Evolutionary conservation across 805 yeast genomes (phyloP), one percentile per base, ranked within the genome.

Genomic region (Candida oleophila): DNA sequence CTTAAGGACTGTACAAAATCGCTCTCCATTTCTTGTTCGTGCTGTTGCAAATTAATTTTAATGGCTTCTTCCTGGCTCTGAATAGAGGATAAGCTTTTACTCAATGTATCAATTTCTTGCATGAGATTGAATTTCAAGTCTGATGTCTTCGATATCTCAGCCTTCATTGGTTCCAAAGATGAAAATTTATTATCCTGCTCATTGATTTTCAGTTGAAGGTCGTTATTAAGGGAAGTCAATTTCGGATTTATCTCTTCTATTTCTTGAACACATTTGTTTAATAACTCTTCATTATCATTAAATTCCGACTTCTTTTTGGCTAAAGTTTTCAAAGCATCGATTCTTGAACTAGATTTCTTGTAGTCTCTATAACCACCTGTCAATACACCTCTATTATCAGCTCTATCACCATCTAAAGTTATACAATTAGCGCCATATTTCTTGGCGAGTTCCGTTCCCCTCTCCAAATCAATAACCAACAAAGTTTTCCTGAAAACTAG

Each of bases 331-430:
- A 89, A 71, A 2, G 85, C 78, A 54, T 89, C 96, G 41, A 91
- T 65, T 55, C 95, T 76, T 0, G 42, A 39, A 16, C 21, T 15
- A 4, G 89, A 84, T 44, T 69, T 57, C 49, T 78, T 79, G 54
- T 74, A 78, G 55, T 88, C 94, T 54, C 87, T 78, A 56, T 78
- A 89, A 42, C 98, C 98, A 65, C 98, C 98, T 20, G 89, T 82
- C 39, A 94, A 64, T 1, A 86, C 87, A 64, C 99, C 99, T 53
- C 75, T 80, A 41, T 81, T 82, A 55, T 89, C 95, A 42, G 89
- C 89, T 52, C 89, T 74, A 61, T 94, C 98, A 54, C 99, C 99
- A 62, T 89, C 96, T 15, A 92, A 68, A 0, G 99, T 94, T 14
- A 94, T 86, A 0, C 96, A 87, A 55, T 80, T 83, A 20, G 91